phyloP scores from a whole-genome alignment of 805 yeast species.

The Teunomyces aglyptinius region DNA sequence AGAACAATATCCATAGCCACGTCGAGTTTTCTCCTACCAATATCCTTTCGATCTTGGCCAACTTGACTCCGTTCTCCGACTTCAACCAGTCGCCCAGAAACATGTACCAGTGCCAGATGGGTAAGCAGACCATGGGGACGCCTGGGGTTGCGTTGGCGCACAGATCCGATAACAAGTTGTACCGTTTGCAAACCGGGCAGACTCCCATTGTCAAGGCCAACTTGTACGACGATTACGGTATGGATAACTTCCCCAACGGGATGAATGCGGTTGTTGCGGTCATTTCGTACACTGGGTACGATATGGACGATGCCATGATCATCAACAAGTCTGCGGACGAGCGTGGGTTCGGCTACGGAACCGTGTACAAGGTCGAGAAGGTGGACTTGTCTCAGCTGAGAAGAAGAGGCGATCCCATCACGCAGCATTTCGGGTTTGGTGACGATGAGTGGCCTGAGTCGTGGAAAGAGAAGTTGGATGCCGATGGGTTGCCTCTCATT shows the following conservation, averaged over 20 bases:
- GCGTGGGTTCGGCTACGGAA: conserved; percentile 97
- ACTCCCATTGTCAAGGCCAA: conserved; percentile 95
- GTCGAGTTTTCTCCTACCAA: conserved; percentile 96
- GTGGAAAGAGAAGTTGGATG: conserved; percentile 86
- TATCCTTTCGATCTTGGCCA: conserved; percentile 90
- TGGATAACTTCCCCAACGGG: conserved; percentile 98
- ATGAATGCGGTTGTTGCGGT: conserved; percentile 98
- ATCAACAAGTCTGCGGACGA: conserved; percentile 96
- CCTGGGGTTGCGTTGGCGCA: conserved; percentile 95
- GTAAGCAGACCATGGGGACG: conserved; percentile 99
- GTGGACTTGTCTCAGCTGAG: conserved; percentile 75
- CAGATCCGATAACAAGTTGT: conserved; percentile 92
- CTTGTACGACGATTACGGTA: conserved; percentile 91
- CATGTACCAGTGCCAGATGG: conserved; percentile 99
- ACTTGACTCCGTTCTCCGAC: conserved; percentile 96
- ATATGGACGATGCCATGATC: conserved; percentile 99
- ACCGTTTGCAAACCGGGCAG: conserved; percentile 92
- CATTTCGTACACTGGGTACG: conserved; percentile 97
- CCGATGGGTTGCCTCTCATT: conserved; percentile 87
- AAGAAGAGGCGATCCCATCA: conserved; percentile 89
- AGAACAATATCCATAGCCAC: conserved; percentile 77
- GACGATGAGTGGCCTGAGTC: conserved; percentile 86
- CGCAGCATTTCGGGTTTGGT: conserved; percentile 94
- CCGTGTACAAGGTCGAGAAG: conserved; percentile 92
- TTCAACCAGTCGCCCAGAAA: conserved; percentile 99